These are phyloP conservation scores for Haplosporangium sp. DNA, from an alignment of 371 early-diverging fungal species.

Conservation along the genomic window DNA sequence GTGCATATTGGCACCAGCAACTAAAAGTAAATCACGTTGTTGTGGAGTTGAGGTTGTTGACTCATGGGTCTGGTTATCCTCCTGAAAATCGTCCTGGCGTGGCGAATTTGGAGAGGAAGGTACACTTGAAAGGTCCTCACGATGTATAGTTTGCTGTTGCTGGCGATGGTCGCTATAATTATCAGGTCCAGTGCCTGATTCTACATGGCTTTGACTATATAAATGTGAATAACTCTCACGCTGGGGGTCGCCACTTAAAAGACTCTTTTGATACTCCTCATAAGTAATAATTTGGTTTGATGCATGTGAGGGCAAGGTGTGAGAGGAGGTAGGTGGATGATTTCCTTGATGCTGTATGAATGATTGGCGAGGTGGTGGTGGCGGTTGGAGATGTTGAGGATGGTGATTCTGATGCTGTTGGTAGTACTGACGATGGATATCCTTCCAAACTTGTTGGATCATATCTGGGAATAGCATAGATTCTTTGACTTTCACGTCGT, in stretches of 20 bases:
- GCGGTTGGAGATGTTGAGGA: constrained; percentile 15
- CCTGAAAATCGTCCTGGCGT: constrained; percentile 29
- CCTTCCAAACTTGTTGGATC: constrained; percentile 40
- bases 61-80: constrained; percentile 19
- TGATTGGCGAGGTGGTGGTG: neutral
- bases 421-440: constrained; percentile 29
- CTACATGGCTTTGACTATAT: neutral
- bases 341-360: constrained; percentile 2
- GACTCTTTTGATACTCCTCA: constrained; percentile 38
- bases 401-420: constrained; percentile 24
- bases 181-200: neutral
- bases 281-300: constrained; percentile 24
- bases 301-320: neutral
- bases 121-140: constrained; percentile 24
- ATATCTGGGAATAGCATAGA: constrained; percentile 27
- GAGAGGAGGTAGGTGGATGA: neutral
- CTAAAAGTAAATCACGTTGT: neutral
- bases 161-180: constrained; percentile 16
- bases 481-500: constrained; percentile 27
- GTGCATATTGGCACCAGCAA: constrained; percentile 23
- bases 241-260: constrained; percentile 7
- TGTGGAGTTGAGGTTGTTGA: constrained; percentile 19
- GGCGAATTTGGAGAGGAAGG: constrained; percentile 37
- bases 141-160: constrained; percentile 9
- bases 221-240: constrained; percentile 13